Percentiles rank a stretch among this genome's conserved stretches.
These are phyloP conservation scores for Pochonia chlamydosporia DNA, from an alignment of 2,329 filamentous ascomycete species.

Conservation along the genomic window DNA sequence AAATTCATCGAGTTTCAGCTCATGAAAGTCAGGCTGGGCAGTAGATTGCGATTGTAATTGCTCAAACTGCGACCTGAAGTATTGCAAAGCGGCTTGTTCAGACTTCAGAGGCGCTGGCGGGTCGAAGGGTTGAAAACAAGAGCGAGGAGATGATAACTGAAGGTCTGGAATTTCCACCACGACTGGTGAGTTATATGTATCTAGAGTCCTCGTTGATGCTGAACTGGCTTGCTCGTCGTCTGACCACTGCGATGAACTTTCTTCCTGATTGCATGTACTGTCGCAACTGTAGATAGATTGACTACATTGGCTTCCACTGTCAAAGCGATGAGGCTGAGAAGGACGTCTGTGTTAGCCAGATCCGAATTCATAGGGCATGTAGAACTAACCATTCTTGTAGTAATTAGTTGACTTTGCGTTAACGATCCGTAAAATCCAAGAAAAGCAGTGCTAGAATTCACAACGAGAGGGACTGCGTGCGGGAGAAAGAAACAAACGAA, in stretches of 20 bases:
- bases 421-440: too few relatives aligned
- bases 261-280: background rate
- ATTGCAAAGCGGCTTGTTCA: constrained; percentile 9
- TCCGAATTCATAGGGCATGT: background rate
- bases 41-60: background rate
- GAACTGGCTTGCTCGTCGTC: background rate
- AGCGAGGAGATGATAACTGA: background rate
- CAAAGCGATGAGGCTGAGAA: background rate
- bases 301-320: too few relatives aligned
- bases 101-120: background rate
- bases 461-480: too few relatives aligned
- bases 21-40: constrained; percentile 25
- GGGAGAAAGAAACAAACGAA: too few relatives aligned
- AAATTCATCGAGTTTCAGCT: constrained; percentile 53
- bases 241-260: background rate
- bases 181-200: background rate
- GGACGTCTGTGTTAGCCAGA: background rate
- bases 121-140: background rate
- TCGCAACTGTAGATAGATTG: too few relatives aligned
- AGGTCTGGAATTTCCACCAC: background rate
- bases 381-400: too few relatives aligned
- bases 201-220: background rate
- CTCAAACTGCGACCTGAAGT: background rate
- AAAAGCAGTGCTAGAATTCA: too few relatives aligned
- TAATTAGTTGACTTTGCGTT: too few relatives aligned